Evolutionary conservation across 1,139 yeast genomes (phyloP).

Genomic region (Blastobotrys persicus): DNA sequence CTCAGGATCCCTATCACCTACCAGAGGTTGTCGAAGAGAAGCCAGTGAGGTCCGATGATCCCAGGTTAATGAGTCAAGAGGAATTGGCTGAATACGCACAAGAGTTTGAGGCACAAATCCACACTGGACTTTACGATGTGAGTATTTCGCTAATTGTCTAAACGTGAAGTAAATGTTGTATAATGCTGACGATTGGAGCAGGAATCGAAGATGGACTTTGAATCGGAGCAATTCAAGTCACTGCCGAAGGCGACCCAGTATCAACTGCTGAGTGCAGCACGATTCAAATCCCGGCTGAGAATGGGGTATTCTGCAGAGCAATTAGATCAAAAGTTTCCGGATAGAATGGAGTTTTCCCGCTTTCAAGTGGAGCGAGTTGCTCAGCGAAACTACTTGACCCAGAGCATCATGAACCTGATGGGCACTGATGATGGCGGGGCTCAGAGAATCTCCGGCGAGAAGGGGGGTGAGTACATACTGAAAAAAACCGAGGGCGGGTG

Average conservation of each 20-base stretch:
- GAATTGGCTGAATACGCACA: conserved; percentile 63
- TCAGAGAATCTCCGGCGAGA: conserved; percentile 80
- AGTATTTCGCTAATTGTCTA: not conserved
- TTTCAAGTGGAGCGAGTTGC: conserved; percentile 93
- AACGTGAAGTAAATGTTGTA: not conserved
- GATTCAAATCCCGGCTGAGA: conserved; percentile 83
- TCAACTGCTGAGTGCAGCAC: conserved; percentile 75
- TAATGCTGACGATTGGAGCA: not conserved
- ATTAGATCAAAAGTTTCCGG: conserved; percentile 72
- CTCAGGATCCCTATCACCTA: conserved; percentile 74
- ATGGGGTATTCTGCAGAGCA: conserved; percentile 94
- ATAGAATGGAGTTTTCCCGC: conserved; percentile 83
- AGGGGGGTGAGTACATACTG: conserved; percentile 71
- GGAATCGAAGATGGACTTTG: conserved; percentile 38
- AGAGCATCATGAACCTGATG: conserved; percentile 75
- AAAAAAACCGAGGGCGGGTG: conserved; percentile 82
- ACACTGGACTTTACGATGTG: conserved; percentile 34
- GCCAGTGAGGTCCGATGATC: conserved; percentile 47
- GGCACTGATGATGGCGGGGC: conserved; percentile 70
- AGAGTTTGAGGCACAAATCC: conserved; percentile 64
- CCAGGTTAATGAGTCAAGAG: conserved; percentile 69
- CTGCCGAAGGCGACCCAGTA: conserved; percentile 81
- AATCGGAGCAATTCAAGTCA: conserved; percentile 38
- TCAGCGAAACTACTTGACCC: conserved; percentile 86
- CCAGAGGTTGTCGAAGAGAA: conserved; percentile 60